Evolutionary conservation across 345 rosid species (phyloP).

Genomic region (Xanthoceras sorbifolium): DNA sequence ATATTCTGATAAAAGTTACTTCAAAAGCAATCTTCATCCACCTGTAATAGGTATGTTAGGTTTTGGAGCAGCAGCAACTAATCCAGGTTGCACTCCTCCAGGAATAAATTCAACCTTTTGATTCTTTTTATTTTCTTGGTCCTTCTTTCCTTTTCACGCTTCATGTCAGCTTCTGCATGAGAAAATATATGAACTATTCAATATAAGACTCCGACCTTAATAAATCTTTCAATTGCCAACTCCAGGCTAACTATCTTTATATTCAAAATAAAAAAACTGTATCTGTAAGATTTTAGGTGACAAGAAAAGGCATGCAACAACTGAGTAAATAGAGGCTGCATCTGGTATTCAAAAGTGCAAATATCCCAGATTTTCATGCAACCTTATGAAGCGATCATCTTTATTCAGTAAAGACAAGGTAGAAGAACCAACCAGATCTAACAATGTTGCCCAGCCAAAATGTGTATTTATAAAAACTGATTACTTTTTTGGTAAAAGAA

Average conservation of each 20-base stretch:
- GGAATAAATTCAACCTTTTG: slow-evolving; percentile 78
- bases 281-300: background rate
- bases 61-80: slow-evolving; percentile 49
- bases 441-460: background rate
- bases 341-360: background rate
- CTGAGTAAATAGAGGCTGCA: background rate
- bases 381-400: background rate
- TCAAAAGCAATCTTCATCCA: slow-evolving; percentile 16
- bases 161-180: slow-evolving; percentile 74
- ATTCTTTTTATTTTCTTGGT: slow-evolving; percentile 78
- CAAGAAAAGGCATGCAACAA: background rate
- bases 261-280: no score
- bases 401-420: background rate
- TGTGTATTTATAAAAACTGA: background rate
- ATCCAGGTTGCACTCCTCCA: slow-evolving; percentile 63
- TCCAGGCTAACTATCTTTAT: background rate
- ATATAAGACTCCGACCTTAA: background rate
- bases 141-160: slow-evolving; percentile 81
- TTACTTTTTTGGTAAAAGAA: background rate
- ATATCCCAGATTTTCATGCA: background rate
- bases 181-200: slow-evolving; percentile 13
- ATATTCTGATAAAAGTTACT: background rate
- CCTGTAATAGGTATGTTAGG: slow-evolving; percentile 70
- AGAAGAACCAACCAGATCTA: slow-evolving; percentile 2
- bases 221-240: background rate